Conservation (phyloP, 208 protist species). For the Tritrichomonas musculus region DNA sequence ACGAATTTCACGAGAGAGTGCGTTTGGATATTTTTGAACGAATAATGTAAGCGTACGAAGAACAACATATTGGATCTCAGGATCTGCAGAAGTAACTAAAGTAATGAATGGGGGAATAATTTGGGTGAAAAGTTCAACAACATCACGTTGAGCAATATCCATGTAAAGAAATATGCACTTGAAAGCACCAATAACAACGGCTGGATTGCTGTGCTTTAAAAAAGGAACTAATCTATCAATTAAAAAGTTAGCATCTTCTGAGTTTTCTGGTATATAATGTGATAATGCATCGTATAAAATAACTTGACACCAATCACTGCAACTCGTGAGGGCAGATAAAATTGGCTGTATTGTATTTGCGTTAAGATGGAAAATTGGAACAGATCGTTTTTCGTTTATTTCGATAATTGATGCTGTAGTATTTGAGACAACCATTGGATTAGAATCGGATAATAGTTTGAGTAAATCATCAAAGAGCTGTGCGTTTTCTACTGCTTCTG, state of each 20-base stretch:
- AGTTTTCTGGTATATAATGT: slow-evolving; percentile 37
- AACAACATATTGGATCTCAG: slow-evolving; percentile 95
- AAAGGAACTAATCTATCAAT: slow-evolving; percentile 80
- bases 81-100: slow-evolving; percentile 64
- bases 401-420: slow-evolving; percentile 83
- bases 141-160: slow-evolving; percentile 50
- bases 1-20: slow-evolving; percentile 53
- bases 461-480: slow-evolving; percentile 63
- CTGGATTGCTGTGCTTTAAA: slow-evolving; percentile 89
- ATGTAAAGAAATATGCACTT: slow-evolving; percentile 75
- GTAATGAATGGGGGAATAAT: slow-evolving; percentile 80
- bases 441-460: slow-evolving; percentile 81
- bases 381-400: slow-evolving; percentile 61
- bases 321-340: slow-evolving; percentile 80
- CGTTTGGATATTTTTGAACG: slow-evolving; percentile 72
- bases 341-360: slow-evolving; percentile 73
- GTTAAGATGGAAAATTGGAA: slow-evolving; percentile 61
- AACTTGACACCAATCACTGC: slow-evolving; percentile 93
- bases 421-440: slow-evolving; percentile 86
- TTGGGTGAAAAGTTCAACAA: slow-evolving; percentile 52
- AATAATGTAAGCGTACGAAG: slow-evolving; percentile 95
- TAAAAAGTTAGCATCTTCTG: slow-evolving; percentile 69
- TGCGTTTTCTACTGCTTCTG: slow-evolving; percentile 68
- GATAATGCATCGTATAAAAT: slow-evolving; percentile 90
- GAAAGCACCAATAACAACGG: slow-evolving; percentile 89